A percentile compares a stretch with the other conserved stretches of the same genome.
phyloP scores from a whole-genome alignment of 176 grass and related monocot species.

The Stipa capillata region DNA sequence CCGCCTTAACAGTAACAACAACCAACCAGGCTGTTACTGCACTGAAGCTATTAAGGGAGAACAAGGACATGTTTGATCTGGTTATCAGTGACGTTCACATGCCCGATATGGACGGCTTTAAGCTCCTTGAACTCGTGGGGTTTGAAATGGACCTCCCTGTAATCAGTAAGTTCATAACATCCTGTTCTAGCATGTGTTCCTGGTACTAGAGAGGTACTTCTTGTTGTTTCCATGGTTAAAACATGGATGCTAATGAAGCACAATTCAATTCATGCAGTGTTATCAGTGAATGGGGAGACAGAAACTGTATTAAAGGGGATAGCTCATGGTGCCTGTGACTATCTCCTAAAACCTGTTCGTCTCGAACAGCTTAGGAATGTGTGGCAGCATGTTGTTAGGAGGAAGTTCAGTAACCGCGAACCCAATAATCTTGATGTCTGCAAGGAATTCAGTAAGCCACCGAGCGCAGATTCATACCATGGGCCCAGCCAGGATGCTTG shows the following conservation, averaged over 20 bases:
- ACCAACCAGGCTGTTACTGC: slow-evolving; percentile 59
- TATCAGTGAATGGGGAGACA: slow-evolving; percentile 63
- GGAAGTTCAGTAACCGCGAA: slow-evolving; percentile 38
- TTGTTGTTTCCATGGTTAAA: neutral
- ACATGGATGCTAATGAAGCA: slow-evolving; percentile 4
- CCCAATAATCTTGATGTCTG: slow-evolving; percentile 14
- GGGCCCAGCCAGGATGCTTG: slow-evolving; percentile 1
- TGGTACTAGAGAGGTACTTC: neutral
- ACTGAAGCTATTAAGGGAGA: slow-evolving; percentile 62
- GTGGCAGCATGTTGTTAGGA: slow-evolving; percentile 77
- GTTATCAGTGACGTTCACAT: slow-evolving; percentile 86
- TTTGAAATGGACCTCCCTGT: slow-evolving; percentile 97
- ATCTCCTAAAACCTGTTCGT: slow-evolving; percentile 71
- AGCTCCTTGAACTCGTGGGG: slow-evolving; percentile 71
- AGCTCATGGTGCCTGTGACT: slow-evolving; percentile 84
- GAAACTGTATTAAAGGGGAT: slow-evolving; percentile 77
- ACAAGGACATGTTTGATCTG: slow-evolving; percentile 82
- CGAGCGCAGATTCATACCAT: slow-evolving; percentile 14
- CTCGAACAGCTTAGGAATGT: slow-evolving; percentile 65
- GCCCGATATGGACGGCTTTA: slow-evolving; percentile 84
- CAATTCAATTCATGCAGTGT: slow-evolving; percentile 41
- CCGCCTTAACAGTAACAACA: slow-evolving; percentile 54
- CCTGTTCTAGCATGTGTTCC: neutral
- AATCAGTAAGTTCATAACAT: slow-evolving; percentile 55
- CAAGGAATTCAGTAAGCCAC: slow-evolving; percentile 28